Evolutionary conservation across 1,284 basidiomycete genomes (phyloP).

Genomic region (Crepidotus sp.): DNA sequence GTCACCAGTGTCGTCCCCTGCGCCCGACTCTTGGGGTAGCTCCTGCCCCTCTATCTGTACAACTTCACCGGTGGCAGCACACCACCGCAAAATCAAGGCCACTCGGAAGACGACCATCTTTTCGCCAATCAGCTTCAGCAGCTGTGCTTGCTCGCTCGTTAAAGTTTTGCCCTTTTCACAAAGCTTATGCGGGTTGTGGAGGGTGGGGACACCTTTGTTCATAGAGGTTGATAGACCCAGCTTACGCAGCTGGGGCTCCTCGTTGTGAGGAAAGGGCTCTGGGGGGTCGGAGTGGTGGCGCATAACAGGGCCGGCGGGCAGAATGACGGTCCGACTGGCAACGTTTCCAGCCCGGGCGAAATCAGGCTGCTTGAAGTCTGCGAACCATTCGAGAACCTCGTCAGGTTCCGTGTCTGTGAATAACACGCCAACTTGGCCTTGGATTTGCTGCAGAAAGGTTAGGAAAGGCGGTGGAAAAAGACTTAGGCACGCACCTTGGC

Average conservation of each 20-base stretch:
- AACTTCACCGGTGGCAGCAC: conserved; percentile 61
- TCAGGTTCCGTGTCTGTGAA: conserved; percentile 84
- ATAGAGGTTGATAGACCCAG: conserved; percentile 84
- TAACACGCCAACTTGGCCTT: conserved; percentile 89
- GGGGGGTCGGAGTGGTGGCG: conserved; percentile 65
- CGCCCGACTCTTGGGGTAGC: conserved; percentile 30
- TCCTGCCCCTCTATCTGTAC: conserved; percentile 44
- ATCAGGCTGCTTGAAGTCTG: conserved; percentile 81
- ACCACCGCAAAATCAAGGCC: conserved; percentile 67
- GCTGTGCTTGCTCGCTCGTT: conserved; percentile 77
- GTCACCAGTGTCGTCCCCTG: conserved; percentile 31
- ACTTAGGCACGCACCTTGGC: conserved; percentile 50
- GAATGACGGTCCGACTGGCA: conserved; percentile 65
- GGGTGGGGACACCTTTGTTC: conserved; percentile 81
- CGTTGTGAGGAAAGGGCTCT: conserved; percentile 89
- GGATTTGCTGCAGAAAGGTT: conserved; percentile 57
- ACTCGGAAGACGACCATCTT: conserved; percentile 81
- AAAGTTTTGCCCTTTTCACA: conserved; percentile 80
- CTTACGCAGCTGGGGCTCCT: conserved; percentile 92
- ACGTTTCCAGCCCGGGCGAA: conserved; percentile 86
- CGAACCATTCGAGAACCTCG: conserved; percentile 94
- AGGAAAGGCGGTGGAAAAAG: conserved; percentile 1
- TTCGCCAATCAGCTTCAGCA: conserved; percentile 82
- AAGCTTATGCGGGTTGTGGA: conserved; percentile 74
- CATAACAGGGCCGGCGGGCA: conserved; percentile 72